Conservation (phyloP, 2,329 filamentous ascomycete species). For the Pyrenochaeta sp. region DNA sequence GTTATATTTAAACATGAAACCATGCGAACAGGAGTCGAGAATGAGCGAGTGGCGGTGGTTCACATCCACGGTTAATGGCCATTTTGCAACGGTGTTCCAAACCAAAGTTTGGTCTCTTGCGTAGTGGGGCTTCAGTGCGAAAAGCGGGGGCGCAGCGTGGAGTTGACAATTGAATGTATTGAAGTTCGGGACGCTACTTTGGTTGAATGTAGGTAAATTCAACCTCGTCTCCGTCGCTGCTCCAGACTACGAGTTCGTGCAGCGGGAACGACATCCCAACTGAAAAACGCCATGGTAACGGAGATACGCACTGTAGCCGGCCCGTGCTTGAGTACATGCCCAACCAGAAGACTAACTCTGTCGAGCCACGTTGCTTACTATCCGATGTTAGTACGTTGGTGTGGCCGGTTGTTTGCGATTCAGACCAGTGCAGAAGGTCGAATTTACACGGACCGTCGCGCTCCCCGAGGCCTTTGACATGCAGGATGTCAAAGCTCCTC, state of each 20-base stretch:
- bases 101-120: constrained; percentile 10
- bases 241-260: constrained; percentile 1
- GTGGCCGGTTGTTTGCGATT: constrained; percentile 19
- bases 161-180: constrained; percentile 14
- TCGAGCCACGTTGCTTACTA: constrained; percentile 16
- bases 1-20: constrained; percentile 21
- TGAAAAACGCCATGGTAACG: constrained; percentile 3
- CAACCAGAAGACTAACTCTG: constrained; percentile 5
- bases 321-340: constrained; percentile 16
- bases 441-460: constrained; percentile 34
- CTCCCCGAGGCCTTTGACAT: constrained; percentile 23
- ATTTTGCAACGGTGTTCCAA: constrained; percentile 4
- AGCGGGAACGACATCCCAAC: constrained; percentile 1
- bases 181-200: constrained; percentile 35
- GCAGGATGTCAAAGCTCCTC: constrained; percentile 26
- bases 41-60: constrained; percentile 9
- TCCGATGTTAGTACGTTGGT: constrained; percentile 19
- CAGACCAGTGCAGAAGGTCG: constrained; percentile 19
- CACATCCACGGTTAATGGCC: constrained; percentile 6
- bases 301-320: constrained; percentile 26
- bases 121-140: constrained; percentile 14
- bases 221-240: constrained; percentile 21
- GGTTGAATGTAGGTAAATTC: constrained; percentile 31
- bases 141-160: constrained; percentile 19
- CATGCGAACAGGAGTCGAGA: constrained; percentile 8